phyloP scores from a whole-genome alignment of 108 stramenopile genomes.

The Nannochloropsis gaditana region DNA sequence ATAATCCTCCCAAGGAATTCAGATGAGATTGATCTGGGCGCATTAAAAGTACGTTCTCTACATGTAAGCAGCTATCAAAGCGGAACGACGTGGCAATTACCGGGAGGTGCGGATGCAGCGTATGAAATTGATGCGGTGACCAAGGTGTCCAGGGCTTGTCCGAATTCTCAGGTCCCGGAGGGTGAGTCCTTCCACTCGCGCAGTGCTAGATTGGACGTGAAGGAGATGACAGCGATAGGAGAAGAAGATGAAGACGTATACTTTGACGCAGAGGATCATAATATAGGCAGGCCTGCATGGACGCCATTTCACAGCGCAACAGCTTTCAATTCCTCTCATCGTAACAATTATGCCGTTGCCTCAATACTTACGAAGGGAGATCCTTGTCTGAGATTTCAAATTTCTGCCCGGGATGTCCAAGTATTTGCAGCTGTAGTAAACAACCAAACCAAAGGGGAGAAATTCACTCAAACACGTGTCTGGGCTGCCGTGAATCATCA shows the following conservation, averaged over 20 bases:
- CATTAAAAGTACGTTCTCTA: background rate
- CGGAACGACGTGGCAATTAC: background rate
- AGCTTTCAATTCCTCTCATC: too few species aligned
- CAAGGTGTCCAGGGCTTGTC: background rate
- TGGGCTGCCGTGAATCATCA: background rate
- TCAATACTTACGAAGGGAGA: background rate
- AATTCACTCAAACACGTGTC: constrained; percentile 8
- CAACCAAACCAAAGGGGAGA: background rate
- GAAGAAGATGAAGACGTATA: background rate
- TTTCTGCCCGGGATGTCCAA: constrained; percentile 11
- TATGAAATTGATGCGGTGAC: background rate
- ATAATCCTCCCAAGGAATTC: background rate
- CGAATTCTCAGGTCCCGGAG: background rate
- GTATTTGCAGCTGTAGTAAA: background rate
- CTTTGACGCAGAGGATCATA: background rate
- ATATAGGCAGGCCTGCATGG: background rate
- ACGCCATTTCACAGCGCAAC: too few species aligned
- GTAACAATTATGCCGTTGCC: too few species aligned
- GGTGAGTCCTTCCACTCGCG: background rate
- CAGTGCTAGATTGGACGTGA: background rate
- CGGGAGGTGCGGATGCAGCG: background rate
- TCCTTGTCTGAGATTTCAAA: background rate
- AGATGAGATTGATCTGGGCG: constrained; percentile 7
- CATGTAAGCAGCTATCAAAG: background rate
- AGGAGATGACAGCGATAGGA: background rate